Percentiles rank a stretch among this genome's conserved stretches.
phyloP scores from a whole-genome alignment of 805 yeast species.

The Monosporozyma yasuniensis region DNA sequence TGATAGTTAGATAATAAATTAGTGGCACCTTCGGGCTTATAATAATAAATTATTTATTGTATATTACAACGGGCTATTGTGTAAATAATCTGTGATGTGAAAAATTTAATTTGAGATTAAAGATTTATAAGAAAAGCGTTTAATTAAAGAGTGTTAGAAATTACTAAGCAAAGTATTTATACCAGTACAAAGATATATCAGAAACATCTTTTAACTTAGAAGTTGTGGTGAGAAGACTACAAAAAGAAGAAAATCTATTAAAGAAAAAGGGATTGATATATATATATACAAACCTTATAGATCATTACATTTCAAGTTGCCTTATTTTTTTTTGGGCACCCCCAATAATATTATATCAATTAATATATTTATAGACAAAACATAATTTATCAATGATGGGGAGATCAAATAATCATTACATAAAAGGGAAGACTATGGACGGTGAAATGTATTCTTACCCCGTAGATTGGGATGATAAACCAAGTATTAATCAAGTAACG shows the following conservation, averaged over 20 bases:
- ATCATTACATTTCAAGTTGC: background rate
- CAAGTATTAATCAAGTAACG: constrained; percentile 57
- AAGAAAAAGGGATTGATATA: too few relatives aligned
- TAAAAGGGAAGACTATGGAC: background rate
- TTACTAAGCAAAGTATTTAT: background rate
- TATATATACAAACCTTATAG: too few relatives aligned
- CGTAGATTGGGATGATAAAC: constrained; percentile 38
- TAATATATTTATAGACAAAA: background rate
- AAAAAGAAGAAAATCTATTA: too few relatives aligned
- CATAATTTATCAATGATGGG: background rate
- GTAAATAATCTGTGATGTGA: background rate
- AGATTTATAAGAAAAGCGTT: background rate
- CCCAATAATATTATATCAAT: background rate
- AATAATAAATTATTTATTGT: too few relatives aligned
- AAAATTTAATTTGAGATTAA: background rate
- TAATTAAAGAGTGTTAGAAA: background rate
- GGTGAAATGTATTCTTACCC: background rate
- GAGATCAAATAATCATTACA: background rate
- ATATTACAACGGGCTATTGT: too few relatives aligned
- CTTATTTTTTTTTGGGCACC: background rate
- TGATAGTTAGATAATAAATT: too few relatives aligned
- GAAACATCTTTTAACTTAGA: too few relatives aligned
- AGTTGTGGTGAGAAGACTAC: too few relatives aligned
- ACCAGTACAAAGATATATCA: too few relatives aligned
- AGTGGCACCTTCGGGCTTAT: too few relatives aligned